Evolutionary conservation across 257 asterid genomes (phyloP), one percentile per base, ranked within the genome.

Genomic region (Ballota nigra): DNA sequence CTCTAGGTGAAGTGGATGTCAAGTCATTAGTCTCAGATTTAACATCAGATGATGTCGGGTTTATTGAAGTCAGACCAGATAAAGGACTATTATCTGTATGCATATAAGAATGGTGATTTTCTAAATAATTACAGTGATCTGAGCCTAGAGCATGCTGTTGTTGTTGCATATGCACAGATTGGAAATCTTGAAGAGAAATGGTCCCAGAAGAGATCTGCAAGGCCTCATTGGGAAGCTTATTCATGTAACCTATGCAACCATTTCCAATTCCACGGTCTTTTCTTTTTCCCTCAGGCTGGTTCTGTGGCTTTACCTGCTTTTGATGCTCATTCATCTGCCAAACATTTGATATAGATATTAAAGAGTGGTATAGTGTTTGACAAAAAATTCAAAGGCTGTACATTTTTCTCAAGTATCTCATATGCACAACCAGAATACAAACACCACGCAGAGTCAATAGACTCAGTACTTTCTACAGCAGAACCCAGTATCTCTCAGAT

Each of bases 21-120:
- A 83, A 68, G 70, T 79, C 81, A 38, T 73, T 74, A 61, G 72
- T 81, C 80, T 87, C 90, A 18, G 83, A 73, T 78, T 83, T 92
- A 64, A 86, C 72, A 64, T 73, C 68, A 77, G 88, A 78, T 10
- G 74, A 47, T 49, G 80, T 67, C 12, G 79, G 81, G 70, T 80
- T 83, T 28, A 70, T 77, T 13, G 87, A 70, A 49, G 70, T 77
- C 49, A 53, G 80, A 69, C 75, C 86, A 64, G 87, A 86, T 43
- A 80, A 75, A 70, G 59, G 79, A 74, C 82, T 75, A 63, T 64
- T 81, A 61, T 84, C 89, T 23, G 89, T 72, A 60, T 76, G 83
- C 76, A 58, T 55, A 65, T 69, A 79, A 33, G 88, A 73, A 72
- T 72, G 63, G 47, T 72, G 75, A 65, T 75, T 80, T 63, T 62